Base-by-base conservation (phyloP, 2,329 filamentous ascomycete species). In the Arthrinium puccinioides region DNA sequence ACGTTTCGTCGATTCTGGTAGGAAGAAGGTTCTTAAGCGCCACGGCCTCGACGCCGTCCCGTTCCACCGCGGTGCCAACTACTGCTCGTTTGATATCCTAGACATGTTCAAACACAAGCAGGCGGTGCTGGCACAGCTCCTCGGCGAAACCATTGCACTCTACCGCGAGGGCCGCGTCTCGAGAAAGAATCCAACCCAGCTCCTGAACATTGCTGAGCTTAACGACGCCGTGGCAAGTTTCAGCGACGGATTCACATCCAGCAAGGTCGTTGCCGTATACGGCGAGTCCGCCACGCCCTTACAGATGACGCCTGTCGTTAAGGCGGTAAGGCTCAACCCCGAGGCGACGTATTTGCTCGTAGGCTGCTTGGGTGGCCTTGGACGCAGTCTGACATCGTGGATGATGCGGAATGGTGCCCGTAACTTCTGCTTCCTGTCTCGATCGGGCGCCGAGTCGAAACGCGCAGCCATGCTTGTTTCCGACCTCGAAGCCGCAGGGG, bases 351-450 rank as follows among this genome's bases (percentile, higher is more conserved):
- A 63, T 39, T 48, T 63, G 13, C 52, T 63, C 0, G 52, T 62
- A 10, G 59, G 61, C 4, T 57, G 60, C 38, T 45, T 63, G 5
- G 60, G 61, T 16, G 60, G 59, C 5, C 47, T 63, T 1, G 59
- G 60, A 2, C 47, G 56, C 3, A 56, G 53, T 18, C 31, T 63
- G 15, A 50, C 57, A 0, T 43, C 38, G 6, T 61, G 56, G 54
- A 57, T 62, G 54, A 49, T 58, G 44, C 44, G 43, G n/a, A 34
- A 25, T 2, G 61, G 61, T 2, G 58, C 59, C 2, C 44, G 49
- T 13, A 40, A 46, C 21, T 56, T 64, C 32, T 35, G 45, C 5
- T 61, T 62, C 43, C 44, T 64, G 5, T 57, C 54, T 1, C 49
- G 60, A 1, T 54, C 52, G 2, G 59, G 53, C 5, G 38, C 45